A percentile compares a stretch with the other conserved stretches of the same genome.
Evolutionary conservation across 805 yeast genomes (phyloP).

Genomic region (Saccharomycopsis synnaedendra): DNA sequence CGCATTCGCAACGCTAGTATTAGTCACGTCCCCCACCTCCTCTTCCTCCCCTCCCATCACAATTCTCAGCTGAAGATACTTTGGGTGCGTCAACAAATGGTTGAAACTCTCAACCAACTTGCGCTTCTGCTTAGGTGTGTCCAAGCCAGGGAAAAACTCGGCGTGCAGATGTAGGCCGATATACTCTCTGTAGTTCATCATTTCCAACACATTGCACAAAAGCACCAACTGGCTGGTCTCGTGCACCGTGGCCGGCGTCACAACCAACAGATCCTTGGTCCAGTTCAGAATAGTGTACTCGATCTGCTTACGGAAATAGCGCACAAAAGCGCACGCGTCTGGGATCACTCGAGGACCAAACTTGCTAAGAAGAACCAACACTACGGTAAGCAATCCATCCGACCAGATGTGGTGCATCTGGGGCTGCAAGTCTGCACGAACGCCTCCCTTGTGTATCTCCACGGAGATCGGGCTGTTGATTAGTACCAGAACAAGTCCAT

Average conservation of each 20-base stretch:
- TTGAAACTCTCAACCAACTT: constrained; percentile 50
- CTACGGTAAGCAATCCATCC: constrained; percentile 66
- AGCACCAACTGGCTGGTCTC: constrained; percentile 63
- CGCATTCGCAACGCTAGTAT: background rate
- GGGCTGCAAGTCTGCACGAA: constrained; percentile 36
- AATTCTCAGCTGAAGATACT: constrained; percentile 61
- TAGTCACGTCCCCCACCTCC: constrained; percentile 32
- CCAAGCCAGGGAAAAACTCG: constrained; percentile 46
- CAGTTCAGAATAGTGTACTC: constrained; percentile 54
- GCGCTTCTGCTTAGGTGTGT: constrained; percentile 44
- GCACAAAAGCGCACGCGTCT: constrained; percentile 52
- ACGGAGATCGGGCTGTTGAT: constrained; percentile 66
- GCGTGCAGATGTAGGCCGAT: constrained; percentile 17
- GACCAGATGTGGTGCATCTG: constrained; percentile 73
- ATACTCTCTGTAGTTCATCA: constrained; percentile 41
- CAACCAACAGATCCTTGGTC: constrained; percentile 42
- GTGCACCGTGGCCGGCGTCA: constrained; percentile 38
- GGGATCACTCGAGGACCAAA: constrained; percentile 56
- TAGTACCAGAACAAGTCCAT: constrained; percentile 57
- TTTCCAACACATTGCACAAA: constrained; percentile 44
- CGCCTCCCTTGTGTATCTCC: constrained; percentile 53
- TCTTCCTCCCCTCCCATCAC: constrained; percentile 61
- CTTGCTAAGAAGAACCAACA: constrained; percentile 45
- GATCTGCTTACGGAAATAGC: constrained; percentile 56
- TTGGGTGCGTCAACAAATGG: constrained; percentile 77